A percentile compares a stretch with the other conserved stretches of the same genome.
Evolutionary conservation across 306 rosid genomes (phyloP).

Genomic region (Glycine latifolia): DNA sequence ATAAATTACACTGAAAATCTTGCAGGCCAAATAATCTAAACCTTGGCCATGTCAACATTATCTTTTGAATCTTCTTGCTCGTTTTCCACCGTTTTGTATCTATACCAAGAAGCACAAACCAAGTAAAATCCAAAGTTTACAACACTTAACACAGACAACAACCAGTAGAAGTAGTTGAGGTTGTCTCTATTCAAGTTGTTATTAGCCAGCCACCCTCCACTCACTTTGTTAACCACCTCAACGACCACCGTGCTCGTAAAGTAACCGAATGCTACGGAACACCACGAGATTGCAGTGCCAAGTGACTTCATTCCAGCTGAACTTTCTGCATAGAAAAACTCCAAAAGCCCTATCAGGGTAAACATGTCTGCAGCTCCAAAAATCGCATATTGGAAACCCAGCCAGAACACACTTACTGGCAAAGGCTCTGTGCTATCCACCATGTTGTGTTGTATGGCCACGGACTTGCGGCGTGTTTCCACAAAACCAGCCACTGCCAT

Average conservation of each 20-base stretch:
- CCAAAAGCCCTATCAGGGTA: constrained; percentile 69
- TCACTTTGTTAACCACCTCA: constrained; percentile 74
- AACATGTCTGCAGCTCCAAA: constrained; percentile 83
- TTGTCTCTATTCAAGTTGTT: constrained; percentile 74
- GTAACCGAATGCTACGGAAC: constrained; percentile 56
- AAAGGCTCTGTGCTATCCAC: constrained; percentile 66
- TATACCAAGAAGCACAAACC: constrained; percentile 72
- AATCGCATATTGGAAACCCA: constrained; percentile 68
- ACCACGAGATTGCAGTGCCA: constrained; percentile 60
- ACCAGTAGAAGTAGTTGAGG: constrained; percentile 70
- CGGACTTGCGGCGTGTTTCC: constrained; percentile 62
- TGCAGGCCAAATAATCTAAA: constrained; percentile 30
- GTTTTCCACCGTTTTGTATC: constrained; percentile 67
- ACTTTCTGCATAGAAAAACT: constrained; percentile 89
- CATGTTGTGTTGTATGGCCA: constrained; percentile 66
- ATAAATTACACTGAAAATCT: constrained; percentile 5
- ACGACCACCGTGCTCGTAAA: constrained; percentile 64
- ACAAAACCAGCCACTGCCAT: constrained; percentile 69
- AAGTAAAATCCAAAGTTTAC: constrained; percentile 64
- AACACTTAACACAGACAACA: constrained; percentile 63
- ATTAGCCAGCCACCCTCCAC: constrained; percentile 78
- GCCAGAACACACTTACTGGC: constrained; percentile 84
- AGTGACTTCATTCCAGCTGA: constrained; percentile 69
- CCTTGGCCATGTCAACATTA: constrained; percentile 35
- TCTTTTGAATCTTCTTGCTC: constrained; percentile 45